Evolutionary conservation across 176 grass and related monocot species (phyloP).

Genomic region (Otatea glauca): DNA sequence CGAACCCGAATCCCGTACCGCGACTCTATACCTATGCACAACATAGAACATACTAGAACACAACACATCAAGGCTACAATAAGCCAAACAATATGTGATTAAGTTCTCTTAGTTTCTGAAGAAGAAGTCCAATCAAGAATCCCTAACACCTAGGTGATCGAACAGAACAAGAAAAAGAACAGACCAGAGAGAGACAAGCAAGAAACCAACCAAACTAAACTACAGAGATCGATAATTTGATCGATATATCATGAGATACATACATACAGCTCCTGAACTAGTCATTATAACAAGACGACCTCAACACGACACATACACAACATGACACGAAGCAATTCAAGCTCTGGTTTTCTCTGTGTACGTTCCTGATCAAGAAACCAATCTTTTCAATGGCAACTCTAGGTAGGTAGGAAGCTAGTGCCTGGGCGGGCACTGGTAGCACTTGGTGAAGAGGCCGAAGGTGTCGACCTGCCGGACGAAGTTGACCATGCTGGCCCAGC

Average conservation of each 20-base stretch:
- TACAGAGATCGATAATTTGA: not conserved
- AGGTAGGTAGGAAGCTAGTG: constrained; percentile 46
- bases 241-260: constrained; percentile 27
- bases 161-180: not conserved
- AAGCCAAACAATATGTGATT: not conserved
- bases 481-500: constrained; percentile 86
- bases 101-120: not conserved
- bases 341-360: not conserved
- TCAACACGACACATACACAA: not conserved
- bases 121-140: not conserved
- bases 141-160: not conserved
- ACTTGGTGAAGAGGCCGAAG: constrained; percentile 87
- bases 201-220: not conserved
- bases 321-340: constrained; percentile 7
- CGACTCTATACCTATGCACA: not conserved
- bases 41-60: not conserved
- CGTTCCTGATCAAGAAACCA: not conserved
- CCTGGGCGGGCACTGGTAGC: constrained; percentile 83
- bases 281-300: constrained; percentile 10
- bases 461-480: constrained; percentile 83
- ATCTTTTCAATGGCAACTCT: not conserved
- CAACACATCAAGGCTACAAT: not conserved
- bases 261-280: constrained; percentile 12
- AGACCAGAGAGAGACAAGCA: not conserved
- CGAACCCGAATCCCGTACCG: too few relatives aligned